Percentiles rank a stretch among this genome's conserved stretches.
Evolutionary conservation across 2,329 filamentous ascomycete genomes (phyloP).

Genomic region (Scorias spongiosa): DNA sequence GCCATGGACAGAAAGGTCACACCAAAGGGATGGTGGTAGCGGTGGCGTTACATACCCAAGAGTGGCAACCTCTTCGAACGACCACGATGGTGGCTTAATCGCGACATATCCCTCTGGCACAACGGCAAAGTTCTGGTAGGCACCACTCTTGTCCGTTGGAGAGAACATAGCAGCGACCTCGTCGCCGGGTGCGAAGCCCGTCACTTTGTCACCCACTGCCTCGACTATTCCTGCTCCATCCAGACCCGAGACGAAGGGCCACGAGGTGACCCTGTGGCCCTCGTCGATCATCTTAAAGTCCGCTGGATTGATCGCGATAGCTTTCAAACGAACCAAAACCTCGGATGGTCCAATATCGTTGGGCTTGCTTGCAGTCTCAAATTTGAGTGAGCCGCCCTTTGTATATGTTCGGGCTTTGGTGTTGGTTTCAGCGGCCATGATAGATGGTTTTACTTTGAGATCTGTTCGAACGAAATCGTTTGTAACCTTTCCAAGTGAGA

Average conservation of each 20-base stretch:
- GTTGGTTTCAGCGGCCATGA: too few species aligned
- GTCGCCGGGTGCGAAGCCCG: neutral
- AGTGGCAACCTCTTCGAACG: neutral
- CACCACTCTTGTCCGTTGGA: neutral
- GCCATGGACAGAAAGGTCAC: neutral
- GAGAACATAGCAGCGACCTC: neutral
- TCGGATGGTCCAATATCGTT: neutral
- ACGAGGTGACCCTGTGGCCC: neutral
- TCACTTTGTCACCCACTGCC: neutral
- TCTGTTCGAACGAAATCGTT: too few species aligned
- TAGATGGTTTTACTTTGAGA: too few species aligned
- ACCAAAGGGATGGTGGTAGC: too few species aligned
- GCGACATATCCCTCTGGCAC: neutral
- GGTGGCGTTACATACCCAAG: neutral
- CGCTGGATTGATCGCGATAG: neutral
- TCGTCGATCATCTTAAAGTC: neutral
- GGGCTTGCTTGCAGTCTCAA: neutral
- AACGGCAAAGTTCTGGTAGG: neutral
- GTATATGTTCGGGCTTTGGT: too few species aligned
- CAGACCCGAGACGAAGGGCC: neutral
- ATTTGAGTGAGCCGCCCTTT: neutral
- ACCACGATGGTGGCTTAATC: neutral
- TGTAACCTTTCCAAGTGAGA: too few species aligned
- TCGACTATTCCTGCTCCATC: neutral
- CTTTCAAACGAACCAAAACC: neutral